Evolutionary conservation across 306 rosid genomes (phyloP), one percentile per base, ranked within the genome.

Genomic region (Inga laurina): DNA sequence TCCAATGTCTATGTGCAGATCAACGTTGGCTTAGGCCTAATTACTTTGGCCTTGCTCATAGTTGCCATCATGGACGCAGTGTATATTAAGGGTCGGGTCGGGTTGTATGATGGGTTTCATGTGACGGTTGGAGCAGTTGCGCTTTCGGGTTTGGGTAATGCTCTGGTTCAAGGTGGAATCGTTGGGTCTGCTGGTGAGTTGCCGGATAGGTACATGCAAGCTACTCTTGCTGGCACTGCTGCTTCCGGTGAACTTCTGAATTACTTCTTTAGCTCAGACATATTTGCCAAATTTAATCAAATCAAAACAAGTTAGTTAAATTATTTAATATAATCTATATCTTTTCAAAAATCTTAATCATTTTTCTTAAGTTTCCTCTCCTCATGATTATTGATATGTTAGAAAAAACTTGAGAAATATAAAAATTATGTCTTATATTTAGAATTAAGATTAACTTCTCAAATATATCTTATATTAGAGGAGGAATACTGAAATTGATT

Each of bases 221-320:
- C 99, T 57, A 87, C 91, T 46, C 39, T 95, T 1, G 99, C 98
- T n/a, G 98, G 98, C 54, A 95, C 98, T 37, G 98, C 95, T 19
- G 97, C 81, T 73, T 95, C 98, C 48, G 98, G 98, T 90, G 1
- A 0, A 27, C 30, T 0, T 27, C 30, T 27, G 1, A 27, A 27
- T 27, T 27, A 27, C 30, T 27, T 27, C 30, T 27, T 27, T 1
- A 27, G 30, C 30, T 27, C 27, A 27, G 27, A 27, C 27, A 27
- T 27, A 27, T 27, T 27, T 27, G 27, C 27, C 27, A 27, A 27
- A 27, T 27, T 27, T 27, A 27, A 19, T 41, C 27, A 27, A 0
- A 27, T 1, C 27, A 27, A 27, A 27, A 27, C 1, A 27, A 27
- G 30, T 27, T 27, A 27, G 30, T 27, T 27, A 27, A 27, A 27